Evolutionary conservation across 164 flowering plant species (phyloP).

Genomic region (Echeveria elegans): DNA sequence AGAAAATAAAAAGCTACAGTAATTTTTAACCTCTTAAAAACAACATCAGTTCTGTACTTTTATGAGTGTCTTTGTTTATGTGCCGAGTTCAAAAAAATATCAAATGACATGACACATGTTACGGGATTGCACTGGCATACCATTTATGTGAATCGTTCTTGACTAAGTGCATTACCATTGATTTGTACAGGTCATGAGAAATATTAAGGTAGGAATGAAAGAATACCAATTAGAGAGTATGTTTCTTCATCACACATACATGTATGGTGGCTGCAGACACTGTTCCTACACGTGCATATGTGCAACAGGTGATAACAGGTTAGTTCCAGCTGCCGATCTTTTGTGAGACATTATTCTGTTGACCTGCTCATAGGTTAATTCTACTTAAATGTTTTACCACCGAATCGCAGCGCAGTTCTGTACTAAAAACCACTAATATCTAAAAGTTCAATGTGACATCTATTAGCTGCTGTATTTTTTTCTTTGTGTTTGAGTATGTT

Average conservation of each 20-base stretch:
- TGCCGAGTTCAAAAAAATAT: too few relatives aligned
- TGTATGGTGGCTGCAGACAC: slow-evolving; percentile 93
- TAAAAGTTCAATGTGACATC: neutral
- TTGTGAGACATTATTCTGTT: neutral
- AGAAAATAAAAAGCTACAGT: neutral
- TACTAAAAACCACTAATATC: neutral
- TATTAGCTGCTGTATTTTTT: neutral
- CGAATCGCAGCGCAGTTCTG: neutral
- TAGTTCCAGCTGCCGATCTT: neutral
- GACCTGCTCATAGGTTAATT: neutral
- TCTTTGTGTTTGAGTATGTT: neutral
- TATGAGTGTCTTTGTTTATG: too few relatives aligned
- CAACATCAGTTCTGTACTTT: neutral
- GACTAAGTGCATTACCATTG: neutral
- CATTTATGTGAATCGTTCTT: neutral
- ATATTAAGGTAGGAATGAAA: slow-evolving; percentile 55
- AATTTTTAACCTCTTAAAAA: neutral
- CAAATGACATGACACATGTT: too few relatives aligned
- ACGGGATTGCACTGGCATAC: neutral
- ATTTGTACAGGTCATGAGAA: slow-evolving; percentile 66
- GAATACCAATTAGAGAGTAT: slow-evolving; percentile 92
- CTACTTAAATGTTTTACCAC: neutral
- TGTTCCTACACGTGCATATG: slow-evolving; percentile 94
- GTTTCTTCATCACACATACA: slow-evolving; percentile 83
- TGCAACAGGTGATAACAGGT: slow-evolving; percentile 95